Conservation (phyloP, 305 asterid species). For the Petunia hybrid region DNA sequence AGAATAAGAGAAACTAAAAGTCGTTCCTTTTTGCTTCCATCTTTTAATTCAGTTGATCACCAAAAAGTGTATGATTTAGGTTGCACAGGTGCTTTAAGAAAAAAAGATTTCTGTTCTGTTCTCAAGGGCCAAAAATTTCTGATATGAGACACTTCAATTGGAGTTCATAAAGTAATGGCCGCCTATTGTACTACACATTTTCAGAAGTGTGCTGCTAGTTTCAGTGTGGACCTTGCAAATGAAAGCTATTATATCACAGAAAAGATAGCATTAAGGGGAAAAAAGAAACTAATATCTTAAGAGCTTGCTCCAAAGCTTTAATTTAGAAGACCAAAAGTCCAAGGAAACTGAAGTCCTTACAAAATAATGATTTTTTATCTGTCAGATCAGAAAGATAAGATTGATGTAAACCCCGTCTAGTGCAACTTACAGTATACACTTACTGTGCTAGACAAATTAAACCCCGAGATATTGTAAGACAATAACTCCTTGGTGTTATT, state of each 20-base stretch:
- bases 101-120: not conserved
- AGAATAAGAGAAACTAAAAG: not conserved
- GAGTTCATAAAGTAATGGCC: conserved; percentile 11
- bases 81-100: no score
- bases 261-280: not conserved
- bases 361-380: no score
- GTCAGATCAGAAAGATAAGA: no score
- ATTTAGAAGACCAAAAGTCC: not conserved
- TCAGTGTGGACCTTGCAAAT: not conserved
- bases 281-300: not conserved
- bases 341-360: not conserved
- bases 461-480: not conserved
- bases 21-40: not conserved
- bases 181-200: not conserved
- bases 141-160: not conserved
- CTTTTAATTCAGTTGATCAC: not conserved
- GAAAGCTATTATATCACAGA: not conserved
- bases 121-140: not conserved
- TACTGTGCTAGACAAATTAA: not conserved
- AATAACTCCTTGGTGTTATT: not conserved
- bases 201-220: not conserved
- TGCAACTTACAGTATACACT: not conserved
- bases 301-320: not conserved
- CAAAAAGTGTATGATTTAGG: not conserved
- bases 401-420: no score